A percentile compares a stretch with the other conserved stretches of the same genome.
These are phyloP conservation scores for Anthoceros angustus DNA, from an alignment of 225 moss, liverwort and hornwort genomes.

Conservation along the genomic window DNA sequence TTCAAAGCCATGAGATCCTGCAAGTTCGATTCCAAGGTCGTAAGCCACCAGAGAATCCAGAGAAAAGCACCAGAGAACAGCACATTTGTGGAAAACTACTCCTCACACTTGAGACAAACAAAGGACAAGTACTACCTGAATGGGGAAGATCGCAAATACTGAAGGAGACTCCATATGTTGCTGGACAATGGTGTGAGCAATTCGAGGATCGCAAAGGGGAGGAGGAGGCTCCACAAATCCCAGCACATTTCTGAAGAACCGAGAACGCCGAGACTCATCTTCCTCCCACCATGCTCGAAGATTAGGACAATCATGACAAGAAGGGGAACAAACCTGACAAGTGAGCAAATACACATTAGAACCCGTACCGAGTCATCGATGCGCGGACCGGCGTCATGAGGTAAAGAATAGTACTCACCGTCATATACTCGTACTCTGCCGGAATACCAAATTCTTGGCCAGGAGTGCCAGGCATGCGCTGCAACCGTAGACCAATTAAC, in stretches of 20 bases:
- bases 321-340: constrained; percentile 56
- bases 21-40: neutral
- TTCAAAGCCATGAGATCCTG: constrained; percentile 63
- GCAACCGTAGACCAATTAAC: constrained; percentile 65
- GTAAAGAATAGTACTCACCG: constrained; percentile 16
- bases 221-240: constrained; percentile 42
- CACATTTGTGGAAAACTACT: neutral
- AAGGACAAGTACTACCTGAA: constrained; percentile 24
- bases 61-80: no score
- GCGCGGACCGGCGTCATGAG: neutral
- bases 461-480: constrained; percentile 66
- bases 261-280: constrained; percentile 48
- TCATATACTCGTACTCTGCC: constrained; percentile 79
- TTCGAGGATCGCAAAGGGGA: constrained; percentile 38
- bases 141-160: constrained; percentile 72
- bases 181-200: constrained; percentile 53
- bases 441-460: constrained; percentile 73
- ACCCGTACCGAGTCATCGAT: no score
- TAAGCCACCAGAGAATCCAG: no score
- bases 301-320: constrained; percentile 80
- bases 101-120: neutral
- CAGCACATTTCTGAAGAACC: constrained; percentile 43
- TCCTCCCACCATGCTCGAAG: constrained; percentile 97
- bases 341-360: neutral
- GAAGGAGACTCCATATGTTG: constrained; percentile 78